phyloP scores from a whole-genome alignment of 2,329 filamentous ascomycete genomes.

The Fusarium domesticum region DNA sequence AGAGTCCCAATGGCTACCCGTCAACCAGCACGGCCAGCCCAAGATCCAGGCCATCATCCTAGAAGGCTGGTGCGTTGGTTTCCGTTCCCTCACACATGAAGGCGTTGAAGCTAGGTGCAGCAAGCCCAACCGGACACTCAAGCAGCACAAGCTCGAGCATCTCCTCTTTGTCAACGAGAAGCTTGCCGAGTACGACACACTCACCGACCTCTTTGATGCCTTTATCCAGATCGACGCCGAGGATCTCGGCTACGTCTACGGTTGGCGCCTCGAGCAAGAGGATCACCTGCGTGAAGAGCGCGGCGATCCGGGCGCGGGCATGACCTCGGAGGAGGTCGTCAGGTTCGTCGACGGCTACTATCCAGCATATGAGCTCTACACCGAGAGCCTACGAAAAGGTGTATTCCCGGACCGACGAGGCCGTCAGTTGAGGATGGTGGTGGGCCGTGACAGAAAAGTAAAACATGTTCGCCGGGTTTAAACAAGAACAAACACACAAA shows the following conservation, averaged over 20 bases:
- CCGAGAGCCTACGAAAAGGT: slow-evolving; percentile 55
- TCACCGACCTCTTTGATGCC: slow-evolving; percentile 51
- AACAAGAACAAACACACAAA: slow-evolving; percentile 3
- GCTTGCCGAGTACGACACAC: slow-evolving; percentile 45
- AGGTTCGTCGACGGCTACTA: slow-evolving; percentile 70
- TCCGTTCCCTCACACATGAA: slow-evolving; percentile 58
- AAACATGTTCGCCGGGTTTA: slow-evolving; percentile 52
- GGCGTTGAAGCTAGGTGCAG: slow-evolving; percentile 52
- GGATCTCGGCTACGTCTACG: slow-evolving; percentile 72
- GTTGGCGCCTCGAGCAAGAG: slow-evolving; percentile 82
- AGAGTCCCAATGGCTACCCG: slow-evolving; percentile 56
- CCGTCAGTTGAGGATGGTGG: slow-evolving; percentile 59
- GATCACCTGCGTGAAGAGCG: slow-evolving; percentile 61
- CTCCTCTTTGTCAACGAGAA: slow-evolving; percentile 50
- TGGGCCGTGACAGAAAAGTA: slow-evolving; percentile 59
- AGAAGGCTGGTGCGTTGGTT: slow-evolving; percentile 90
- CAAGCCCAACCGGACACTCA: slow-evolving; percentile 48
- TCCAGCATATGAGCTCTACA: slow-evolving; percentile 69
- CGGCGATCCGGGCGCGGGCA: slow-evolving; percentile 60
- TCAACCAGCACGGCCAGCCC: slow-evolving; percentile 50
- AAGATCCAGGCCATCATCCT: slow-evolving; percentile 68
- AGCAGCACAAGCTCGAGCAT: slow-evolving; percentile 47
- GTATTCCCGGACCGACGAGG: slow-evolving; percentile 50
- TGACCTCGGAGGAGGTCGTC: slow-evolving; percentile 77
- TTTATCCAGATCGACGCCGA: slow-evolving; percentile 66